Evolutionary conservation across 2,329 filamentous ascomycete species (phyloP), one percentile per base, ranked within the genome.

Genomic region (Aspergillus pseudonomiae): DNA sequence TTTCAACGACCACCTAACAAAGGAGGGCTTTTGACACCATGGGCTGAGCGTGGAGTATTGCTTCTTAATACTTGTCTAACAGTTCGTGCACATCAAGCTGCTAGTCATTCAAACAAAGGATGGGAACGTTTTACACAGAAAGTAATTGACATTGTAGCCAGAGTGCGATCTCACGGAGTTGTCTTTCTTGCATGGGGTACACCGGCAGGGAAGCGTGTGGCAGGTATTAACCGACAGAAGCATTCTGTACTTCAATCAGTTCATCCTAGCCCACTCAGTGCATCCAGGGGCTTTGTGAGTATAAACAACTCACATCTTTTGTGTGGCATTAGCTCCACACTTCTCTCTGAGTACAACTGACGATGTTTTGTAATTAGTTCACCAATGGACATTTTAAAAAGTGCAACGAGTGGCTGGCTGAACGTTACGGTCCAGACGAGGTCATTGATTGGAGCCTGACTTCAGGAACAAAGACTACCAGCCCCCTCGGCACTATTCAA

Each of bases 181-280:
- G 95, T 97, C 5, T 99, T 97, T 75, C 82, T 99, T 78, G 94
- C 94, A 0, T 99, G 95, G 95, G 95, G 95, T 19, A 88, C 84
- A 6, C 92, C 93, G 1, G 95, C 95, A 0, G 91, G 89, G 61
- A 91, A 92, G 80, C 84, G 94, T 61, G 92, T 96, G 26, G 80
- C 85, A 48, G 90, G 88, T 69, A 84, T 98, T 59, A 90, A 95
- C 73, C 82, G 79, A 57, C 83, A 86, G 67, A 89, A 85, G 71
- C 94, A 99, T 80, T 84, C 92, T 53, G 92, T 99, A 43, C 82
- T 99, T 68, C 89, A 91, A 79, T 91, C 89, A 72, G 93, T 94
- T 57, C 95, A 99, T 80, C 95, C 95, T 0, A 97, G 93, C 77
- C 95, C 95, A n/a, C 78, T 97, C 68, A 96, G 92, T 79, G 95